Evolutionary conservation across 1,139 yeast genomes (phyloP).

Genomic region (Nakaseomyces kungkrabaensis): DNA sequence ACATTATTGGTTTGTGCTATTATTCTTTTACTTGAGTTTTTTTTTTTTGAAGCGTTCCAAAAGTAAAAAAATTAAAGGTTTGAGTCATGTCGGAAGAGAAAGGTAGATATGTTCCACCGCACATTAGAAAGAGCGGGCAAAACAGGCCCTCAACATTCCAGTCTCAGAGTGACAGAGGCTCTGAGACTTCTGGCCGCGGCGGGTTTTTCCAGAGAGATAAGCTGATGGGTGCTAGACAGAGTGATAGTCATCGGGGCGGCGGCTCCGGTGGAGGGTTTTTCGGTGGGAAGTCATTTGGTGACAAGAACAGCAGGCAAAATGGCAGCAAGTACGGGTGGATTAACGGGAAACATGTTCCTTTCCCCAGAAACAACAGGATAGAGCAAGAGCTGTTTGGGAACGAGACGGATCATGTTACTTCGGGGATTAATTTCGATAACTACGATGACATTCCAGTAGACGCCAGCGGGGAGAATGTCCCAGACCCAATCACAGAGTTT

Average conservation of each 20-base stretch:
- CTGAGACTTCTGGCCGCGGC: background rate
- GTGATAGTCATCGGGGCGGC: too few relatives aligned
- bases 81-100: background rate
- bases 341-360: slow-evolving; percentile 82
- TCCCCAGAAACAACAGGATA: slow-evolving; percentile 55
- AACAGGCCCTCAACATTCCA: background rate
- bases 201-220: slow-evolving; percentile 2
- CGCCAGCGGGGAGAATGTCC: slow-evolving; percentile 88
- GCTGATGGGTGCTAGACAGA: background rate
- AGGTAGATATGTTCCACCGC: slow-evolving; percentile 2
- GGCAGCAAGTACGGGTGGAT: slow-evolving; percentile 42
- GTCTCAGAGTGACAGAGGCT: background rate
- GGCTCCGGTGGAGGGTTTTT: slow-evolving; percentile 7
- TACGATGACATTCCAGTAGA: slow-evolving; percentile 97
- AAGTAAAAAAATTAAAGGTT: background rate
- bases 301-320: slow-evolving; percentile 8
- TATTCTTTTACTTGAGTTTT: background rate
- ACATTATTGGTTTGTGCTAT: too few relatives aligned
- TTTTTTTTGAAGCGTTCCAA: too few relatives aligned
- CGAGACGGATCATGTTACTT: slow-evolving; percentile 68
- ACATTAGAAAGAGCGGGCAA: background rate
- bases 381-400: slow-evolving; percentile 86
- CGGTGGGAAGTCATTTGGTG: slow-evolving; percentile 9
- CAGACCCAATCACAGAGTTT: slow-evolving; percentile 80
- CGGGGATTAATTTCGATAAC: slow-evolving; percentile 96